Evolutionary conservation across 495 filamentous ascomycete species (phyloP), one percentile per base, ranked within the genome.

Genomic region (Talaromyces nanjingensis): DNA sequence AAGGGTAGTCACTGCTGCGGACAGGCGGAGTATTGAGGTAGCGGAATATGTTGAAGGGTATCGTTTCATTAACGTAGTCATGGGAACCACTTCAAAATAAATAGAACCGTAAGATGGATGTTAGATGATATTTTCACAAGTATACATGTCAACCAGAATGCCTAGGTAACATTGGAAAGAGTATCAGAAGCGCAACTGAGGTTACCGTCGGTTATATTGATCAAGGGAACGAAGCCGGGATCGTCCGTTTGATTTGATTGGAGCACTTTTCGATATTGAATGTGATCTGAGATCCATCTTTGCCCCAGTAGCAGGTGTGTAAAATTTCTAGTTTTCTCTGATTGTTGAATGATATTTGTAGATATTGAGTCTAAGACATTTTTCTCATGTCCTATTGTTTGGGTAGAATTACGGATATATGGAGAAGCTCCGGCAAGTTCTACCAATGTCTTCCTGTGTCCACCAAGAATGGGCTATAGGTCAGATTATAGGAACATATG

Each of bases 231-330:
- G 53, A 27, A 56, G 27, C 53, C 53, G 53, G 53, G 24, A 56
- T 56, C 16, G 53, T 56, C 53, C 53, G 53, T 25, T 29, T 27
- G 22, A 56, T 29, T 56, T 56, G 53, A 56, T 56, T 56, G 53
- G 53, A n/a, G 27, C 53, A 29, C 3, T 29, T 56, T n/a, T 14
- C 11, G 14, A 42, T 27, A 56, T 25, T 29, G 53, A 29, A 16
- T 22, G 22, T 14, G 20, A 6, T 56, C 22, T 14, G 5, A 29
- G 20, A 20, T 27, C 24, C 22, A 56, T 27, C 6, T 5, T 6
- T 29, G 4, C 27, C 9, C 16, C 16, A 9, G 22, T 22, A 20
- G 11, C 20, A 49, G 45, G n/a, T 49, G 16, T 47, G 31, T 9
- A 8, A 33, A 2, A 33, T 8, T 47, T 18, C 1, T 47, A 18